Evolutionary conservation across 768 basidiomycete species (phyloP), one percentile per base, ranked within the genome.

Genomic region (Erythrobasidium yunnanense): DNA sequence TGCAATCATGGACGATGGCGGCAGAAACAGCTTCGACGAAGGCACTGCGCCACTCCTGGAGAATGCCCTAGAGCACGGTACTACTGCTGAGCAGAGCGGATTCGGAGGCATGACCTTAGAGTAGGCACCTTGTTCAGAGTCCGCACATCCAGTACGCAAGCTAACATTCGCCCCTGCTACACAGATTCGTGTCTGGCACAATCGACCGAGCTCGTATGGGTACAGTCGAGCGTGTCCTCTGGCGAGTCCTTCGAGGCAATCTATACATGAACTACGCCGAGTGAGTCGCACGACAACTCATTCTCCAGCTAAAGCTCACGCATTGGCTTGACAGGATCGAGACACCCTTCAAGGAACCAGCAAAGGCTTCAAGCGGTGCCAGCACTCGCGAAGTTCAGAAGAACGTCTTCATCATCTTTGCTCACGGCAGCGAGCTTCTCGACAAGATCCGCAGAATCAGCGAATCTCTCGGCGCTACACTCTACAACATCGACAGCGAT

Each of bases 321-420:
- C n/a, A 15, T 4, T 66, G 32, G 38, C 13, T 13, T 25, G 11
- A 86, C 58, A 92, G 97, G 77, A 97, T 99, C 71, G 81, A 82
- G 38, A 89, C 93, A 70, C 87, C 90, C 4, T 95, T 97, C 72
- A 81, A 90, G 65, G 90, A 97, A 74, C 87, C 91, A 15, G 81
- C 80, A 22, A 88, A 55, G 22, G 38, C 67, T 2, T 55, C 35
- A 23, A 54, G 88, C 0, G 7, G 70, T 46, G 38, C 71, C 53
- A 51, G 69, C 66, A 46, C 67, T 56, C 56, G 70, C 92, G 78
- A 87, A 87, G 22, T 74, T 2, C 84, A 87, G 79, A 99, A 97
- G 82, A 91, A 96, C 72, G 95, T 97, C 42, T 99, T 99, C 80
- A 93, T 99, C 78, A 97, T 99, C 74, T 99, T 99, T 72, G 95